These are phyloP conservation scores for Stramenopiles sp. DNA, from an alignment of 352 stramenopile species.

Conservation along the genomic window DNA sequence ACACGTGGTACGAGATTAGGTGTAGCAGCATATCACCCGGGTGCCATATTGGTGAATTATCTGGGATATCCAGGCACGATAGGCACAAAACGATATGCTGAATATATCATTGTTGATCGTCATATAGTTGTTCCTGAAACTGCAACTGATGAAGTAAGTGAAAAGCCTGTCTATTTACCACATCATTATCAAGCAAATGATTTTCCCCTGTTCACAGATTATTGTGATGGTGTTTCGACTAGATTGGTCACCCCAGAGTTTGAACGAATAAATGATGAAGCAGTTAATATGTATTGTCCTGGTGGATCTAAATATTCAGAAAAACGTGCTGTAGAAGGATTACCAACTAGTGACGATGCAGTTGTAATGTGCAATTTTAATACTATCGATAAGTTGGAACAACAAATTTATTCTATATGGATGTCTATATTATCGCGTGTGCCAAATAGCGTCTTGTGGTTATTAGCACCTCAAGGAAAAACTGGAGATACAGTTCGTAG, in stretches of 20 bases:
- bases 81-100: slow-evolving; percentile 33
- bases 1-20: slow-evolving; percentile 45
- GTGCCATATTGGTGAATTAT: slow-evolving; percentile 53
- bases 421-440: slow-evolving; percentile 34
- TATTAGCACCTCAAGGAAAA: slow-evolving; percentile 31
- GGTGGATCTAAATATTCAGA: background rate
- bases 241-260: background rate
- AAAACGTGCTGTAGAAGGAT: background rate
- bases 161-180: slow-evolving; percentile 62
- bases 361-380: slow-evolving; percentile 40
- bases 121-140: slow-evolving; percentile 35
- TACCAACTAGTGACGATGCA: background rate
- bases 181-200: slow-evolving; percentile 69
- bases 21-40: slow-evolving; percentile 33
- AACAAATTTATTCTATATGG: slow-evolving; percentile 37
- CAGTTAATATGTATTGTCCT: background rate
- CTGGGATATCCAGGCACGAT: slow-evolving; percentile 66
- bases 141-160: slow-evolving; percentile 31
- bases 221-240: slow-evolving; percentile 17
- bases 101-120: slow-evolving; percentile 51
- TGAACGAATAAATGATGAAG: background rate
- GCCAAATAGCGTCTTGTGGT: slow-evolving; percentile 31
- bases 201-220: slow-evolving; percentile 30
- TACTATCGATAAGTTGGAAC: slow-evolving; percentile 57
- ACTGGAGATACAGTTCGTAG: background rate